These are phyloP conservation scores for Iris macrosiphon DNA, from an alignment of 106 monocot species.

Conservation along the genomic window DNA sequence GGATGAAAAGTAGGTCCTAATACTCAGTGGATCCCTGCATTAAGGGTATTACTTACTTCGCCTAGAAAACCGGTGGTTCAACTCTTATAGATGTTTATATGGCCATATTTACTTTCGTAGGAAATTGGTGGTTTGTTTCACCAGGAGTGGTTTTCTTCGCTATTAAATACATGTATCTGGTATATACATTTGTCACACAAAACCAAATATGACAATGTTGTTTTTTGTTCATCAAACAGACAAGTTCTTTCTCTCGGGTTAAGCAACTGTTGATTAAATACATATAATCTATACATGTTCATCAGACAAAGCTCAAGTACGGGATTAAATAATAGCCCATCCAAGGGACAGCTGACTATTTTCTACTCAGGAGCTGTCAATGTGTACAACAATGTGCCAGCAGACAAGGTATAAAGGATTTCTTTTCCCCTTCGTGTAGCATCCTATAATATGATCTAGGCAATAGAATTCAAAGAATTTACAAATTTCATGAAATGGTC, in stretches of 20 bases:
- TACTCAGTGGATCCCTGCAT: too few species aligned
- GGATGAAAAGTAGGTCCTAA: too few species aligned
- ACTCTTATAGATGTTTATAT: too few species aligned
- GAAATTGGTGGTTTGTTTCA: too few species aligned
- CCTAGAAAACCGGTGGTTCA: too few species aligned
- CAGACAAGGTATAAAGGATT: conserved; percentile 4
- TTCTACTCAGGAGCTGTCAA: conserved; percentile 13
- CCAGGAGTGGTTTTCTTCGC: too few species aligned
- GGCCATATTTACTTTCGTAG: too few species aligned
- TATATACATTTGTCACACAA: too few species aligned
- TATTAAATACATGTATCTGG: too few species aligned
- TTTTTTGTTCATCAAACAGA: too few species aligned
- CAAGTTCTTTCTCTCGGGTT: background rate
- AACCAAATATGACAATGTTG: too few species aligned
- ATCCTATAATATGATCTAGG: background rate
- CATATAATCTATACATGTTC: background rate
- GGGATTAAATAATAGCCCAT: background rate
- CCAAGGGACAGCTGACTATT: conserved; percentile 13
- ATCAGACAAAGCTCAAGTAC: background rate
- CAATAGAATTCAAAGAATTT: background rate
- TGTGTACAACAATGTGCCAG: conserved; percentile 7
- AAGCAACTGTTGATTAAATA: background rate
- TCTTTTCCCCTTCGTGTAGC: background rate
- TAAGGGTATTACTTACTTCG: too few species aligned
- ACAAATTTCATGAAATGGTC: background rate